These are phyloP conservation scores for Auricularia cornea DNA, from an alignment of 768 basidiomycete genomes.

Conservation along the genomic window DNA sequence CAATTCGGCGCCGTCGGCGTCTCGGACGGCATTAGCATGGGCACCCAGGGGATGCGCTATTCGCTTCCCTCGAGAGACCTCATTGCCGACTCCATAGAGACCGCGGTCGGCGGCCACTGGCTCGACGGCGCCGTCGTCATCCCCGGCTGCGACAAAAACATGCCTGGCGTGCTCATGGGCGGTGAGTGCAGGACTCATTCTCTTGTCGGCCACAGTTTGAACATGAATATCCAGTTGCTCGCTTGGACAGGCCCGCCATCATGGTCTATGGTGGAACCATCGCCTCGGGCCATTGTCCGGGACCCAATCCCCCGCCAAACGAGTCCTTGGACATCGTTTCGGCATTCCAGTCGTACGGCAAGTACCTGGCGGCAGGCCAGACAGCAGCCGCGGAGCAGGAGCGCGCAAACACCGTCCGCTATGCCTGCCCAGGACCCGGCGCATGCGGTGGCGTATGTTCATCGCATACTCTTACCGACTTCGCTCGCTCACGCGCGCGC, in stretches of 20 bases:
- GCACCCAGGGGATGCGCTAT: constrained; percentile 86
- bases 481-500: not conserved
- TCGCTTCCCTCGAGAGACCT: constrained; percentile 97
- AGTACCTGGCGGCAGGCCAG: constrained; percentile 84
- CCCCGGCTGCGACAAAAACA: constrained; percentile 99
- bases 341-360: constrained; percentile 96
- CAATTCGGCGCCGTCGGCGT: constrained; percentile 98
- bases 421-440: constrained; percentile 96
- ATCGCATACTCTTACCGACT: not conserved
- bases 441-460: constrained; percentile 89
- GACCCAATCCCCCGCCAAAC: constrained; percentile 38
- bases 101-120: constrained; percentile 94
- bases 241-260: constrained; percentile 89
- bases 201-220: not conserved
- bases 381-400: constrained; percentile 74
- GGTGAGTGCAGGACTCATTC: constrained; percentile 41
- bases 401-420: constrained; percentile 79
- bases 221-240: constrained; percentile 52
- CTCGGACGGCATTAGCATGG: constrained; percentile 98
- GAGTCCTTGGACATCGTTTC: constrained; percentile 85
- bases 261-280: constrained; percentile 99
- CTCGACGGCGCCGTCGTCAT: constrained; percentile 96
- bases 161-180: constrained; percentile 99
- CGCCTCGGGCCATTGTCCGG: constrained; percentile 84
- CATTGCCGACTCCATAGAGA: constrained; percentile 96